Conservation (phyloP, 371 early-diverging fungal genomes). For the Circinella minor region DNA sequence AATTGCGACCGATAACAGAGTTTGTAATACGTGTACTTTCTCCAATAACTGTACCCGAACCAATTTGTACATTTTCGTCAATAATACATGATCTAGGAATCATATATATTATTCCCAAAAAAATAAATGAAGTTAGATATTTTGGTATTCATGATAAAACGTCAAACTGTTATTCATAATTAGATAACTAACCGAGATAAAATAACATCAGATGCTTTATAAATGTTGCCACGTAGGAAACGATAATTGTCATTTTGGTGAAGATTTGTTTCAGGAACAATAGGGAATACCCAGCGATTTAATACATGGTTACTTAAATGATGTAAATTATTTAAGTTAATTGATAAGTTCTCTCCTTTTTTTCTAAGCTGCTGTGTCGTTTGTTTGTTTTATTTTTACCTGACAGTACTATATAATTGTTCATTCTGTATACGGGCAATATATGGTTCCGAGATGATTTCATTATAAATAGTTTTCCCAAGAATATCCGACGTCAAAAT, state of each 20-base stretch:
- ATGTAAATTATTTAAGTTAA: neutral
- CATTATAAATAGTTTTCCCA: slow-evolving; percentile 86
- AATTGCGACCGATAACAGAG: slow-evolving; percentile 85
- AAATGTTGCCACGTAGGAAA: slow-evolving; percentile 79
- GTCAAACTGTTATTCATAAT: neutral
- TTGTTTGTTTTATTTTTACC: slow-evolving; percentile 33
- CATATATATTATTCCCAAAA: neutral
- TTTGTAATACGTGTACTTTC: slow-evolving; percentile 72
- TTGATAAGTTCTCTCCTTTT: neutral
- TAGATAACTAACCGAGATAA: slow-evolving; percentile 52
- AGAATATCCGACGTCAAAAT: slow-evolving; percentile 90
- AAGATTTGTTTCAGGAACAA: slow-evolving; percentile 90
- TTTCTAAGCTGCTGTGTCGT: neutral
- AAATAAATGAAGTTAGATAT: neutral
- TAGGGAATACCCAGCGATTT: slow-evolving; percentile 91
- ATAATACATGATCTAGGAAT: slow-evolving; percentile 68
- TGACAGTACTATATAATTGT: slow-evolving; percentile 83
- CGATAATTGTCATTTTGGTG: slow-evolving; percentile 70
- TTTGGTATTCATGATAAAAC: neutral
- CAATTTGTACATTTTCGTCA: slow-evolving; percentile 85
- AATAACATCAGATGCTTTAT: slow-evolving; percentile 80
- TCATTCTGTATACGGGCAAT: slow-evolving; percentile 85
- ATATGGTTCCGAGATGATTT: slow-evolving; percentile 80
- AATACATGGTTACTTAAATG: slow-evolving; percentile 79
- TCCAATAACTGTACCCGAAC: slow-evolving; percentile 76